Evolutionary conservation across 495 filamentous ascomycete genomes (phyloP).

Genomic region (Daldinia childiae): DNA sequence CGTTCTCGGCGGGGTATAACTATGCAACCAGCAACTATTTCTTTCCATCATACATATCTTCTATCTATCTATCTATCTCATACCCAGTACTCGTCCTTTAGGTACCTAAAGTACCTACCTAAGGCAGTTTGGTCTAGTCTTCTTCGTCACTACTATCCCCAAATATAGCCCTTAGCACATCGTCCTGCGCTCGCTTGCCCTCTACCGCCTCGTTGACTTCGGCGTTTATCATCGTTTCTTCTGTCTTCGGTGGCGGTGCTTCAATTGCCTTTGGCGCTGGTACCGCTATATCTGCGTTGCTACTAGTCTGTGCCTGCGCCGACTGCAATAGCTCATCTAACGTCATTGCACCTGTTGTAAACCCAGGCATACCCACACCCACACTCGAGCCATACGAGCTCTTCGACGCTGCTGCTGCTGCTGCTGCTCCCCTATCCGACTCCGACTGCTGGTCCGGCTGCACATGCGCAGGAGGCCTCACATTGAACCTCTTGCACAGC

Average conservation of each 20-base stretch:
- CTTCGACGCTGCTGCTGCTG: slow-evolving; percentile 23
- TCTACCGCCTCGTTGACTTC: slow-evolving; percentile 89
- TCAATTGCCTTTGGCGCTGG: slow-evolving; percentile 12
- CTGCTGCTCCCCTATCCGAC: slow-evolving; percentile 34
- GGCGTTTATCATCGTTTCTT: slow-evolving; percentile 66
- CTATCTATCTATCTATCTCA: not conserved
- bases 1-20: not conserved
- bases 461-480: slow-evolving; percentile 78
- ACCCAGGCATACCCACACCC: slow-evolving; percentile 36
- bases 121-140: slow-evolving; percentile 2
- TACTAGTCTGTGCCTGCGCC: slow-evolving; percentile 33
- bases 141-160: slow-evolving; percentile 84
- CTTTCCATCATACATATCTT: not conserved
- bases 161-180: slow-evolving; percentile 94
- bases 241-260: slow-evolving; percentile 14
- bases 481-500: slow-evolving; percentile 91
- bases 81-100: too few species aligned
- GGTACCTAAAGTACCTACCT: too few species aligned
- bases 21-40: not conserved
- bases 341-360: slow-evolving; percentile 53
- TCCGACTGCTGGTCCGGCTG: slow-evolving; percentile 64
- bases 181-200: slow-evolving; percentile 80
- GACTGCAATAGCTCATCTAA: slow-evolving; percentile 66
- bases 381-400: slow-evolving; percentile 42
- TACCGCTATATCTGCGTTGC: not conserved